phyloP scores from a whole-genome alignment of 495 filamentous ascomycete genomes.

The Penicillium daleae region DNA sequence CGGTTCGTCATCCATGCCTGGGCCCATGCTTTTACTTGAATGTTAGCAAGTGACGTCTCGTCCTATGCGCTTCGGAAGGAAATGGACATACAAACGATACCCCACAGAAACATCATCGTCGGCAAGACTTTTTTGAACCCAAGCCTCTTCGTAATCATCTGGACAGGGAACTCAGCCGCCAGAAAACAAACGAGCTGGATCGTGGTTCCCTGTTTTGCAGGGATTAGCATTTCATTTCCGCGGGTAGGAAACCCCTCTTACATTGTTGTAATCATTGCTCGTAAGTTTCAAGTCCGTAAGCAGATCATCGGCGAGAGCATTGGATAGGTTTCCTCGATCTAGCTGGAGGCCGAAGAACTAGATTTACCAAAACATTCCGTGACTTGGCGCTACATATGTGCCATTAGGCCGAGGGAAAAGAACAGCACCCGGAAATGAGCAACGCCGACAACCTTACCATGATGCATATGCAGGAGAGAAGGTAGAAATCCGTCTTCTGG shows the following conservation, averaged over 20 bases:
- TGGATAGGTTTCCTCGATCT: conserved; percentile 4
- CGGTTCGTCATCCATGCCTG: conserved; percentile 5
- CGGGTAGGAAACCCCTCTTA: neutral
- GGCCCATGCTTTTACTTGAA: neutral
- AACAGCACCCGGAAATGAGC: neutral
- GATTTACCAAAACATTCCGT: neutral
- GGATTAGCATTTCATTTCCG: neutral
- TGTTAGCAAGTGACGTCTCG: neutral
- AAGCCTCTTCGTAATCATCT: conserved; percentile 1
- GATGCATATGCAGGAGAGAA: neutral
- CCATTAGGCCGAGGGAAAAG: neutral
- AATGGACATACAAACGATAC: neutral
- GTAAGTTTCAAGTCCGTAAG: conserved; percentile 1
- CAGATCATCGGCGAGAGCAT: conserved; percentile 1
- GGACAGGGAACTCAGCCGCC: neutral
- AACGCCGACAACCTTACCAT: neutral
- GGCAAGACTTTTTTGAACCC: conserved; percentile 2
- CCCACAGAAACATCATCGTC: conserved; percentile 1
- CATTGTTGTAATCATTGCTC: conserved; percentile 4
- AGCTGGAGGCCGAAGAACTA: conserved; percentile 7
- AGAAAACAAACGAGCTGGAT: conserved; percentile 3
- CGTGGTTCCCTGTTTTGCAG: neutral
- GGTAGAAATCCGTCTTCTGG: conserved; percentile 1
- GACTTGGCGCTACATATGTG: neutral
- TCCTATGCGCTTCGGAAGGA: neutral